These are phyloP conservation scores for Chaetomium cochliodes DNA, from an alignment of 495 filamentous ascomycete genomes.

Conservation along the genomic window DNA sequence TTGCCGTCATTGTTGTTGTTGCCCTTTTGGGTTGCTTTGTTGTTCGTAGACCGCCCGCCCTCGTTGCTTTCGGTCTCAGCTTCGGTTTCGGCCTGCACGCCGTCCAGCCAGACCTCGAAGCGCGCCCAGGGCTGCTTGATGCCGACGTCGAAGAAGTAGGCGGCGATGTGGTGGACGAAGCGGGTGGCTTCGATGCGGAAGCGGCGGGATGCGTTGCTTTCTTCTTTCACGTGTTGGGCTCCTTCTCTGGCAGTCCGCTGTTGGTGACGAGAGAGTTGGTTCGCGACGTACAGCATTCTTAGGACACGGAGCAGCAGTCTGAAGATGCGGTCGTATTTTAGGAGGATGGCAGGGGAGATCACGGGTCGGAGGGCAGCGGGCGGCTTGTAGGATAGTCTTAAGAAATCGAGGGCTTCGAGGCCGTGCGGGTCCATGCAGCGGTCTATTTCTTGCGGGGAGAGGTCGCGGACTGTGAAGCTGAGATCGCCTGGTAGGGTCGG, in stretches of 20 bases:
- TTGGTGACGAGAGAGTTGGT: constrained; percentile 38
- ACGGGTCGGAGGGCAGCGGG: constrained; percentile 69
- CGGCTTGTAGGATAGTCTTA: constrained; percentile 80
- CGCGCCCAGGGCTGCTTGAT: constrained; percentile 67
- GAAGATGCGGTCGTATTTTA: constrained; percentile 83
- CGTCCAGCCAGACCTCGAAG: constrained; percentile 64
- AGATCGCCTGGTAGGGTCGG: constrained; percentile 74
- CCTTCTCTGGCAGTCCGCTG: neutral
- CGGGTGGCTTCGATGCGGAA: constrained; percentile 77
- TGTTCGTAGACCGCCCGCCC: no score
- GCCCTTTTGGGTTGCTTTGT: no score
- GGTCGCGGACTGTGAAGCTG: constrained; percentile 81
- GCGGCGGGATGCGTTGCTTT: constrained; percentile 49
- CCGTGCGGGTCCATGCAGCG: constrained; percentile 74
- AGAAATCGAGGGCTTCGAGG: constrained; percentile 85
- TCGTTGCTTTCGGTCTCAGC: constrained; percentile 14
- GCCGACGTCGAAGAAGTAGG: constrained; percentile 75
- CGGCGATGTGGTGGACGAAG: constrained; percentile 65
- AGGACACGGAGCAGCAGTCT: constrained; percentile 70
- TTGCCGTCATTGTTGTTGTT: no score
- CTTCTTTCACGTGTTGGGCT: constrained; percentile 28
- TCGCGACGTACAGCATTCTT: constrained; percentile 76
- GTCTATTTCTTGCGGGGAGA: constrained; percentile 71
- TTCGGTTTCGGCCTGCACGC: constrained; percentile 54
- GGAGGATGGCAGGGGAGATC: constrained; percentile 63